Conservation (phyloP, 768 basidiomycete genomes). For the Macrolepiota dolichaula region DNA sequence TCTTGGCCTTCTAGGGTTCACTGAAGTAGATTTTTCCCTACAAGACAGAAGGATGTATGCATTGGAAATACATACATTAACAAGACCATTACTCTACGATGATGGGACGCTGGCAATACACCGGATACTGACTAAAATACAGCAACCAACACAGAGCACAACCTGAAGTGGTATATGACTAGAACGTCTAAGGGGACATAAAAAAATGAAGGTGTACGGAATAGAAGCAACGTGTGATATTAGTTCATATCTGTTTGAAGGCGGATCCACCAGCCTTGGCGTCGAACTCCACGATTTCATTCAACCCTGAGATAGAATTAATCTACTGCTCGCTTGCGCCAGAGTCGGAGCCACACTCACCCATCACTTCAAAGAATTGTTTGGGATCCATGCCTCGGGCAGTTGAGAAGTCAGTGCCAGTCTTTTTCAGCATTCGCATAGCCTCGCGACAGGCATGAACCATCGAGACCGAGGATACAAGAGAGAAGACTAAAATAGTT, state of each 20-base stretch:
- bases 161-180: not conserved
- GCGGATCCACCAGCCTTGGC: constrained; percentile 16
- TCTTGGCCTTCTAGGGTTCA: not conserved
- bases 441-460: constrained; percentile 78
- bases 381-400: constrained; percentile 72
- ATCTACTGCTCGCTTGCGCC: not conserved
- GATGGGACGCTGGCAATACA: not conserved
- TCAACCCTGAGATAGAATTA: constrained; percentile 9
- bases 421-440: constrained; percentile 72
- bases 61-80: not conserved
- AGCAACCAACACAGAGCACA: not conserved
- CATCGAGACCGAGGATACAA: constrained; percentile 74
- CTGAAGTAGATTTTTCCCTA: not conserved
- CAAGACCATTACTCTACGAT: not conserved
- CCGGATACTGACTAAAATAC: not conserved
- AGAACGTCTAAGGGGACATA: not conserved
- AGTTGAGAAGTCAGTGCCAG: constrained; percentile 65
- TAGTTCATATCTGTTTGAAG: constrained; percentile 10
- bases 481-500: constrained; percentile 56
- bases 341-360: constrained; percentile 25
- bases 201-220: not conserved
- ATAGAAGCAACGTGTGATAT: not conserved
- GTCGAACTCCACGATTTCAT: constrained; percentile 15
- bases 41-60: not conserved
- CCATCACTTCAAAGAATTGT: constrained; percentile 76